These are phyloP conservation scores for Castanea sativa DNA, from an alignment of 306 rosid species.

Conservation along the genomic window DNA sequence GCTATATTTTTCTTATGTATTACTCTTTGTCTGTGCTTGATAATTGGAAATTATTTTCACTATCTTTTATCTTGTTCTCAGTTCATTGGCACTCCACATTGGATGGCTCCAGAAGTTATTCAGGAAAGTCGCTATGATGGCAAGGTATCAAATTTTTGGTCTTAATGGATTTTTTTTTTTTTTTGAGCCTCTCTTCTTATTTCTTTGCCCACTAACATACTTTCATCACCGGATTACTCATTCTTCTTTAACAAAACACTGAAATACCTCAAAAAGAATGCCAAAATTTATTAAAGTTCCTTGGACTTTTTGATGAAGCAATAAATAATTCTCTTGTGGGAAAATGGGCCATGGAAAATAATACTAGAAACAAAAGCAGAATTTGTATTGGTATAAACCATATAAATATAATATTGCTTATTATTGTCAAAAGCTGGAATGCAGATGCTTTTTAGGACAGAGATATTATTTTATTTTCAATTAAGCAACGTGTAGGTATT, in stretches of 20 bases:
- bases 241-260: neutral
- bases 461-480: no score
- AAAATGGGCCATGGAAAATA: no score
- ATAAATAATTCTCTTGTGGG: no score
- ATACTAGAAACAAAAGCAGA: no score
- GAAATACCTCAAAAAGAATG: neutral
- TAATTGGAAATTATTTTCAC: constrained; percentile 18
- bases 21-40: neutral
- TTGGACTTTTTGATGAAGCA: neutral
- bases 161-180: constrained; percentile 7
- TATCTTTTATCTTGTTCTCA: constrained; percentile 41
- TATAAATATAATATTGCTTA: no score
- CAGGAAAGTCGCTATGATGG: constrained; percentile 99
- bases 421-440: no score
- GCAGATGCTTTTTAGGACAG: no score
- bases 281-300: neutral
- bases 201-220: constrained; percentile 16
- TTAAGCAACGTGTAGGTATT: no score
- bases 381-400: no score
- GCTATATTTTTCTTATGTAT: neutral
- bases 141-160: constrained; percentile 39
- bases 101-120: constrained; percentile 99
- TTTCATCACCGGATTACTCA: constrained; percentile 1
- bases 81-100: constrained; percentile 99
- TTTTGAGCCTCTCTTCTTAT: constrained; percentile 13